These are phyloP conservation scores for Jatropha multifida DNA, from an alignment of 441 rosid genomes.

Conservation along the genomic window DNA sequence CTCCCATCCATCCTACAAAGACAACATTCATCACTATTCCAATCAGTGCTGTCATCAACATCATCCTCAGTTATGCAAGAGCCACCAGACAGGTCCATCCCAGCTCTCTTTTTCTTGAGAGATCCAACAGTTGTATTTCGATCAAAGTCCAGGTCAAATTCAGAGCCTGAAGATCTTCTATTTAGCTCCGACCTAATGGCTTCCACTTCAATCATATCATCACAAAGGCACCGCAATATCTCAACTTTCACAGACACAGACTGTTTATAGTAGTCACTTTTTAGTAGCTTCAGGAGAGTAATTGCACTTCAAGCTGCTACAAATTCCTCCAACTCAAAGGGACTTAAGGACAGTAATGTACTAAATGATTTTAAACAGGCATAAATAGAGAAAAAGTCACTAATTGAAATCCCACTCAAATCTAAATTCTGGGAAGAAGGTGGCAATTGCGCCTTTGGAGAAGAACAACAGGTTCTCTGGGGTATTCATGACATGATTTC, in stretches of 20 bases:
- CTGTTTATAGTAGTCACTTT: slow-evolving; percentile 64
- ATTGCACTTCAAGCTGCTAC: slow-evolving; percentile 66
- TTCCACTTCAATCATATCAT: slow-evolving; percentile 71
- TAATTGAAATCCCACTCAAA: slow-evolving; percentile 60
- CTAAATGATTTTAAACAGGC: slow-evolving; percentile 85
- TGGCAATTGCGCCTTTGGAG: slow-evolving; percentile 56
- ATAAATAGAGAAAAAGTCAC: slow-evolving; percentile 74
- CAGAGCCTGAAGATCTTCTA: slow-evolving; percentile 67
- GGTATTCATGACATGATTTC: slow-evolving; percentile 28
- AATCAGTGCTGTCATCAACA: slow-evolving; percentile 39
- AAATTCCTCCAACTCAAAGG: slow-evolving; percentile 87
- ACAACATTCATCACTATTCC: slow-evolving; percentile 90
- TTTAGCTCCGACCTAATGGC: slow-evolving; percentile 70
- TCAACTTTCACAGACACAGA: slow-evolving; percentile 65
- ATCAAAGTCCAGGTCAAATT: slow-evolving; percentile 63
- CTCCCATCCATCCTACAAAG: slow-evolving; percentile 98
- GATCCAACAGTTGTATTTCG: slow-evolving; percentile 46
- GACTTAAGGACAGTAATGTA: slow-evolving; percentile 61
- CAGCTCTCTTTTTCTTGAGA: slow-evolving; percentile 58
- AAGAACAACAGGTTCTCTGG: slow-evolving; percentile 40
- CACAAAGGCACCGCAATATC: slow-evolving; percentile 78
- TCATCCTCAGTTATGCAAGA: slow-evolving; percentile 47
- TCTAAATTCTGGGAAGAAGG: slow-evolving; percentile 76
- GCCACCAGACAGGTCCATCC: slow-evolving; percentile 57
- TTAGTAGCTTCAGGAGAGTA: slow-evolving; percentile 47